Evolutionary conservation across 352 stramenopile genomes (phyloP).

Genomic region (Globisporangium solare): DNA sequence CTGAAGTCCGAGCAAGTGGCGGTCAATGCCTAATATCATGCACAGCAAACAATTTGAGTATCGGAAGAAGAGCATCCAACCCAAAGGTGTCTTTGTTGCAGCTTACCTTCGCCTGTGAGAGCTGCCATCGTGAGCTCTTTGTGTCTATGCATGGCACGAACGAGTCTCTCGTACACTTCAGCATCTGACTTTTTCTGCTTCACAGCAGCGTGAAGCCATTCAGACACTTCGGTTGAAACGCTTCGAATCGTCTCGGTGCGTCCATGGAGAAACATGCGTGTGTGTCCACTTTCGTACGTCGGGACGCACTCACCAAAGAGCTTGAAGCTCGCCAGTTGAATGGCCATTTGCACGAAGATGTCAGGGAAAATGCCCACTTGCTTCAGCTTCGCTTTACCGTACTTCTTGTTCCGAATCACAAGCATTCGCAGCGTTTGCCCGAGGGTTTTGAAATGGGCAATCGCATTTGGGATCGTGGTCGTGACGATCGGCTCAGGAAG

Average conservation of each 20-base stretch:
- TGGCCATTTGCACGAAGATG: slow-evolving; percentile 92
- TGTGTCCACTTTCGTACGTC: slow-evolving; percentile 95
- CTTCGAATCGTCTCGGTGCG: slow-evolving; percentile 88
- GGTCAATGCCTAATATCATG: slow-evolving; percentile 66
- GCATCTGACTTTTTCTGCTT: slow-evolving; percentile 36
- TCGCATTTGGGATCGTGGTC: slow-evolving; percentile 39
- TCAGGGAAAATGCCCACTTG: slow-evolving; percentile 83
- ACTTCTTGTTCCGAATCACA: slow-evolving; percentile 78
- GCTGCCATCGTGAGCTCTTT: slow-evolving; percentile 79
- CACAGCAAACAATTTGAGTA: background rate
- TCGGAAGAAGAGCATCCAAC: background rate
- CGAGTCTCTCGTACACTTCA: slow-evolving; percentile 52
- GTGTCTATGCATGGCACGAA: slow-evolving; percentile 78
- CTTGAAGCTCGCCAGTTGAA: slow-evolving; percentile 90
- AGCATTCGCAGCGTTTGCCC: slow-evolving; percentile 73
- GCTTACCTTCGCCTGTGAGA: slow-evolving; percentile 46
- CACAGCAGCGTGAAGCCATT: slow-evolving; percentile 64
- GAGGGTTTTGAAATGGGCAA: slow-evolving; percentile 60
- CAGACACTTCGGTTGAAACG: slow-evolving; percentile 67
- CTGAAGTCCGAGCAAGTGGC: slow-evolving; percentile 91
- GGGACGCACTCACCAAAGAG: slow-evolving; percentile 85
- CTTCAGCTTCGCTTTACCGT: slow-evolving; percentile 82
- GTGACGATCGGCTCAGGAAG: slow-evolving; percentile 29
- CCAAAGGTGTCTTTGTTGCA: background rate
- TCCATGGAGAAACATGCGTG: slow-evolving; percentile 90